Evolutionary conservation across 2,329 filamentous ascomycete species (phyloP), one percentile per base, ranked within the genome.

Genomic region (Fusarium hostae): DNA sequence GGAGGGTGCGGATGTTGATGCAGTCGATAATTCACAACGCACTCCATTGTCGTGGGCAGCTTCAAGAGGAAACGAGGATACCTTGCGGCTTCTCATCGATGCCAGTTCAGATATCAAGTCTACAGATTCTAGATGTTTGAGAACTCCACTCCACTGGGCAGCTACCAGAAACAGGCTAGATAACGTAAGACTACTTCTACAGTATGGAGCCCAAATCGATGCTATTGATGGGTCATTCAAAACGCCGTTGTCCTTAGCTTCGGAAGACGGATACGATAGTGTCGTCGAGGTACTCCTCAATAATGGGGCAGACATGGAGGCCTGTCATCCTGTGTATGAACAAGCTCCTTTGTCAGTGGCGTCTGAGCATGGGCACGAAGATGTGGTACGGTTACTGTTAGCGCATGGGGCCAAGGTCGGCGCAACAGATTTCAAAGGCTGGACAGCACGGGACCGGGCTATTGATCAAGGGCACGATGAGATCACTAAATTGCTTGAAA

Each of bases 401-500:
- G 16, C 4, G 1, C n/a, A 50, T 3, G 16, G n/a, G 28, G 30
- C 11, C 10, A 22, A 50, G 10, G 47, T 35, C 3, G 30, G 22
- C 15, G 16, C 22, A 0, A 24, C 12, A 5, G 30, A 18, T 11
- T 35, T 5, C 13, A 0, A 9, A 4, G 30, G 30, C n/a, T 1
- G 2, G 22, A 50, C 47, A 24, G 47, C 47, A 12, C 30, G 30
- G 11, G 30, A 37, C 9, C 2, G 1, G 22, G 47, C 47, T 18
- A 1, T 20, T 24, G 3, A 37, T 5, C 22, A 37, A 9, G 22
- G n/a, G n/a, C 11, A 35, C 16, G 16, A 34, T 34, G 13, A 34
- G n/a, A 34, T 37, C 9, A 18, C 8, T n/a, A 35, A 51, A n/a
- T 15, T 51, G 32, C 32, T 37, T 6, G 12, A 24, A 51, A 16